Percentiles rank a stretch among this genome's conserved stretches.
phyloP scores from a whole-genome alignment of 257 asterid species.

The Haberlea rhodopensis region DNA sequence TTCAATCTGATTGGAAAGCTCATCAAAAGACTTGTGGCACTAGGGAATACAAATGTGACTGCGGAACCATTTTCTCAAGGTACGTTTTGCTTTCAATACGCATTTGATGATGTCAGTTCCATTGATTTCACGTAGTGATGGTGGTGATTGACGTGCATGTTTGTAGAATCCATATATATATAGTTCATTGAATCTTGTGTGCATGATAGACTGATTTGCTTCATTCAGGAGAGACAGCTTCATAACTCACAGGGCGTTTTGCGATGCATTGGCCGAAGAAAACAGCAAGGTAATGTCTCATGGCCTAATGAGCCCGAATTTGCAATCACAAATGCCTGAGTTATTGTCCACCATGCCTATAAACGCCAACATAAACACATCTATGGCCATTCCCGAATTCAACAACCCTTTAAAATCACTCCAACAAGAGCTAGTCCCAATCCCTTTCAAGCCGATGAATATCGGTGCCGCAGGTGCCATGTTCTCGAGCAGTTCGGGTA shows the following conservation, averaged over 20 bases:
- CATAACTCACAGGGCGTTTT: conserved; percentile 90
- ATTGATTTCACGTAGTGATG: too few species aligned
- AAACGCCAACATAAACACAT: conserved; percentile 31
- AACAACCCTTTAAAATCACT: conserved; percentile 57
- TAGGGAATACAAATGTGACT: conserved; percentile 75
- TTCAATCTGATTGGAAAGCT: conserved; percentile 91
- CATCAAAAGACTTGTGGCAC: conserved; percentile 94
- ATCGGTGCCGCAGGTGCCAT: conserved; percentile 47
- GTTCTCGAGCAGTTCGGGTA: conserved; percentile 58
- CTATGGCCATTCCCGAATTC: conserved; percentile 54
- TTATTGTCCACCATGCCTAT: conserved; percentile 50
- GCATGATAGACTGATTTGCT: not conserved
- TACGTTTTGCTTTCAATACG: conserved; percentile 5
- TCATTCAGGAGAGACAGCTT: conserved; percentile 84
- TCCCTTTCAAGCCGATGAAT: conserved; percentile 81
- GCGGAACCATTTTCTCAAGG: conserved; percentile 97
- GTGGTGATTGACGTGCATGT: too few species aligned
- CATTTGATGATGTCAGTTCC: too few species aligned
- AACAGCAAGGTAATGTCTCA: conserved; percentile 62
- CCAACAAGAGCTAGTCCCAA: conserved; percentile 57
- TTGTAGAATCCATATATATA: too few species aligned
- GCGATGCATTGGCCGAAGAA: conserved; percentile 89
- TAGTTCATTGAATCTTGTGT: not conserved
- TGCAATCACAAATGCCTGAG: conserved; percentile 48
- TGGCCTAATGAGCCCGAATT: conserved; percentile 38